Percentiles rank a stretch among this genome's conserved stretches.
Evolutionary conservation across 2,329 filamentous ascomycete genomes (phyloP).

Genomic region (Bimuria novae-zelandiae): DNA sequence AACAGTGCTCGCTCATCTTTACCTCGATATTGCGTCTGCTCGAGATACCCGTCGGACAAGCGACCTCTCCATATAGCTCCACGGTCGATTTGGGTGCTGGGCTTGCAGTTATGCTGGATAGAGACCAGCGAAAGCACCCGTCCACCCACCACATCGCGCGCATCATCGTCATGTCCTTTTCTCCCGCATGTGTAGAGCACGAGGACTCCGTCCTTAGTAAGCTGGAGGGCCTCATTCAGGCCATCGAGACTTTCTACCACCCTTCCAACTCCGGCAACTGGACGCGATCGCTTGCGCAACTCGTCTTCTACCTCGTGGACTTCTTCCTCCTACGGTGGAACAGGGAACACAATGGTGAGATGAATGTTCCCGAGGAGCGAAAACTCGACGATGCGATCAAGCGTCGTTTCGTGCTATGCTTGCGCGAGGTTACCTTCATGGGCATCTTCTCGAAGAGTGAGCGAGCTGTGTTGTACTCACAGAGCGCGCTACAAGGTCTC

Average conservation of each 20-base stretch:
- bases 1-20: slow-evolving; percentile 91
- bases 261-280: slow-evolving; percentile 93
- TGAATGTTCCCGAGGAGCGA: slow-evolving; percentile 80
- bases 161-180: slow-evolving; percentile 91
- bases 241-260: slow-evolving; percentile 97
- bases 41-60: slow-evolving; percentile 95
- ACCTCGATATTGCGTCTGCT: slow-evolving; percentile 86
- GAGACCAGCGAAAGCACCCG: slow-evolving; percentile 92
- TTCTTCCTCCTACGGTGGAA: slow-evolving; percentile 99
- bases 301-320: slow-evolving; percentile 90
- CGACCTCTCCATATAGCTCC: slow-evolving; percentile 84
- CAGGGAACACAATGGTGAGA: slow-evolving; percentile 87
- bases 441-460: slow-evolving; percentile 95
- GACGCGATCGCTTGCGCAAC: slow-evolving; percentile 87
- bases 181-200: slow-evolving; percentile 77
- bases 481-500: slow-evolving; percentile 85
- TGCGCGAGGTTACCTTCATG: slow-evolving; percentile 96
- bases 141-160: slow-evolving; percentile 89
- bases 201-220: slow-evolving; percentile 80
- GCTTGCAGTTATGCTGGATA: slow-evolving; percentile 82
- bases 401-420: slow-evolving; percentile 82
- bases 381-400: slow-evolving; percentile 81
- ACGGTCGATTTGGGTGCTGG: slow-evolving; percentile 82
- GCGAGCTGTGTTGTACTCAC: slow-evolving; percentile 87
- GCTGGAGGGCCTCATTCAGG: slow-evolving; percentile 89